Base-by-base conservation (phyloP, 2,329 filamentous ascomycete species). In the Aspergillus felis region DNA sequence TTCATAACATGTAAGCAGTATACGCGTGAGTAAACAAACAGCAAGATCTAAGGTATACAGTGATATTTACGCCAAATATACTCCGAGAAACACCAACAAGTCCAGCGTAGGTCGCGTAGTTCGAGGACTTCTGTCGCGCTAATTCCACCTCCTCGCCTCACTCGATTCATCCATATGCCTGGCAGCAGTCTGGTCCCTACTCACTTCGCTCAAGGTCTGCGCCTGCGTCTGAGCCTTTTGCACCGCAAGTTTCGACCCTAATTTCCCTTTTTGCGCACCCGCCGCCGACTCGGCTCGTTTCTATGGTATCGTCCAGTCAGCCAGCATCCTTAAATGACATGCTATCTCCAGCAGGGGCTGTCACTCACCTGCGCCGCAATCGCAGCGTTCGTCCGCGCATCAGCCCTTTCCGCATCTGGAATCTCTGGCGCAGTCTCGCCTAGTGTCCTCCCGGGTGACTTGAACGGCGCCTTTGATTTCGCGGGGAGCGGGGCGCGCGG, bases 331-430 rank as follows among this genome's bases (percentile, higher is more conserved):
- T 17, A 4, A 35, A 50, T 38, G 29, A 4, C 29, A 32, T 32
- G 12, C 10, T 12, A 12, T 25, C 24, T 4, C 24, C 24, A 25
- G 3, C 3, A 25, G 24, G 24, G 24, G 3, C 3, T 4, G 1
- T 35, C 32, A 78, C 85, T 71, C 74, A 95, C 92, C 87, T 95
- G 90, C 59, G 92, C 92, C 53, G 92, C 92, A 63, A 85, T 84
- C 0, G 91, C 91, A 3, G 92, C 92, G 59, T 86, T 89, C 55
- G 80, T 81, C 57, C 87, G 82, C 35, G 91, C 87, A 70, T 92
- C 87, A n/a, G 24, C 57, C 50, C 20, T 61, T 53, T 54, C 63
- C 52, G 53, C 46, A 20, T 44, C 59, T 2, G 22, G 20, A 10
- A 50, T 32, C 6, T 51, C 51, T 20, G 56, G 20, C 53, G 51